Evolutionary conservation across 768 basidiomycete genomes (phyloP).

Genomic region (Leccinum disarticulatum): DNA sequence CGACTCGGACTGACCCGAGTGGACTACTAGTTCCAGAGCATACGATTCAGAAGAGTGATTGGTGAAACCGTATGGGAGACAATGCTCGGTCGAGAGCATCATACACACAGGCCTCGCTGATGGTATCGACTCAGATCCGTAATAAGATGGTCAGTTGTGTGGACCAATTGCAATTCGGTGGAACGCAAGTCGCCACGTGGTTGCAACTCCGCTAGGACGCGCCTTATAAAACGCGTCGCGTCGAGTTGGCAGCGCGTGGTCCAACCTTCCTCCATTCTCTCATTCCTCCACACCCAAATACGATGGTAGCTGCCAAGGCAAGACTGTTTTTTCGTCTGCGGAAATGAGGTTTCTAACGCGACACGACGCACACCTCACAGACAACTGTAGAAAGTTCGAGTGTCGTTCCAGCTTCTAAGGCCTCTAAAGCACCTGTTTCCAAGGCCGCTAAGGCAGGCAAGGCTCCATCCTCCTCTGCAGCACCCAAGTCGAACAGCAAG

Average conservation of each 20-base stretch:
- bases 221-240: slow-evolving; percentile 18
- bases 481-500: slow-evolving; percentile 35
- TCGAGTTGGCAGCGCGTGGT: background rate
- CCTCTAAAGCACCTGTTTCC: slow-evolving; percentile 37
- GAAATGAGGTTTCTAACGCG: background rate
- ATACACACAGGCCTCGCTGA: no score
- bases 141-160: no score
- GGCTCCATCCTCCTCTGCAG: slow-evolving; percentile 47
- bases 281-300: background rate
- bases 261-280: no score
- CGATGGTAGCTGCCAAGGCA: slow-evolving; percentile 10
- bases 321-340: no score
- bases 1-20: no score
- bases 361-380: background rate
- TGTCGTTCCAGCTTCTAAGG: slow-evolving; percentile 32
- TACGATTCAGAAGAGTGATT: no score
- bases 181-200: background rate
- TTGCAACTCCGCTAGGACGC: slow-evolving; percentile 21
- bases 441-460: slow-evolving; percentile 54
- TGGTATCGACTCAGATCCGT: no score
- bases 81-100: no score
- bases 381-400: background rate
- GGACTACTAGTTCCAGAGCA: no score
- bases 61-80: no score
- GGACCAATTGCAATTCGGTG: no score